A percentile compares a stretch with the other conserved stretches of the same genome.
phyloP scores from a whole-genome alignment of 306 rosid species.

The Lathyrus oleraceus region DNA sequence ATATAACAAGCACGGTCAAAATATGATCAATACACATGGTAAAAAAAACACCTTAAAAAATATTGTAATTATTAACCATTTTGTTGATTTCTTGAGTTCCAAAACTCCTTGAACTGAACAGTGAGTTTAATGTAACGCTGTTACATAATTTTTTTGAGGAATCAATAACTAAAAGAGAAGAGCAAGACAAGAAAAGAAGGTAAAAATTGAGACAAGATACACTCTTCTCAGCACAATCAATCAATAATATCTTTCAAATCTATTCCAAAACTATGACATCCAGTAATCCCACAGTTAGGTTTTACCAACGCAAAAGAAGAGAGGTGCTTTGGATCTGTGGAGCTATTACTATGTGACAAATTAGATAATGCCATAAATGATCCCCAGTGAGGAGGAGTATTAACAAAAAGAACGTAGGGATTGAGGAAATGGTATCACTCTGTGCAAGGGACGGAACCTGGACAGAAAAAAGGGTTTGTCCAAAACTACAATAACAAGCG shows the following conservation, averaged over 20 bases:
- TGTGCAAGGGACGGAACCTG: not conserved
- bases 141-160: not conserved
- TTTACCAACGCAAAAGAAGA: not conserved
- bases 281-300: not conserved
- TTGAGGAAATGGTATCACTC: not conserved
- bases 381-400: not conserved
- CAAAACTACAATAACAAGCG: not conserved
- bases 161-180: not conserved
- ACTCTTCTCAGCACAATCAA: not conserved
- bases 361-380: not conserved
- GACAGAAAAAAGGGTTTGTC: not conserved
- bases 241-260: not conserved
- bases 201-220: not conserved
- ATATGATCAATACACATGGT: not conserved
- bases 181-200: not conserved
- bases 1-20: conserved; percentile 20
- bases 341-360: not conserved
- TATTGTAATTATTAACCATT: not conserved
- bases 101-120: conserved; percentile 12
- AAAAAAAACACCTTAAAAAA: not conserved
- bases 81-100: not conserved
- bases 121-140: not conserved
- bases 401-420: not conserved
- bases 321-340: not conserved
- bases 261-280: not conserved